A percentile compares a stretch with the other conserved stretches of the same genome.
Conservation (phyloP, 2,329 filamentous ascomycete species). For the Coleophoma crateriformis region DNA sequence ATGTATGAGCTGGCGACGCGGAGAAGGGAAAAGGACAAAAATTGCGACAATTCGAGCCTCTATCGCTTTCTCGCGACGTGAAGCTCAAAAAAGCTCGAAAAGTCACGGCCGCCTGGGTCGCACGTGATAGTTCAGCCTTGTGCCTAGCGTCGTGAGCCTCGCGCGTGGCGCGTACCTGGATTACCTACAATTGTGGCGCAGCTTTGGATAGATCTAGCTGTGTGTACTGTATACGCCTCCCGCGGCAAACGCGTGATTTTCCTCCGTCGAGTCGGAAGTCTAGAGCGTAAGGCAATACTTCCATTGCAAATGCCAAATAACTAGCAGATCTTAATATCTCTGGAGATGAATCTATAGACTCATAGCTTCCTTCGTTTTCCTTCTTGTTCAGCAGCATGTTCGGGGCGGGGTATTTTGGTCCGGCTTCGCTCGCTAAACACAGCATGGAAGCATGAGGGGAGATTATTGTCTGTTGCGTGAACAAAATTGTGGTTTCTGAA, state of each 20-base stretch:
- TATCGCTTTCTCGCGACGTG: conserved; percentile 10
- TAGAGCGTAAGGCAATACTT: too few relatives aligned
- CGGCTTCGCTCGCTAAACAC: neutral
- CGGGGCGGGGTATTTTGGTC: neutral
- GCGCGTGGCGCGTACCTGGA: too few relatives aligned
- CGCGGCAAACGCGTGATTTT: too few relatives aligned
- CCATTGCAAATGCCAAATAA: too few relatives aligned
- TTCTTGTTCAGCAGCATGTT: neutral
- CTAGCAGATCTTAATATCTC: too few relatives aligned
- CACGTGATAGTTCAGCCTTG: conserved; percentile 17
- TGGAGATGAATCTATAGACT: too few relatives aligned
- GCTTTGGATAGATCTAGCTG: too few relatives aligned
- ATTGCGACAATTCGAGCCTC: conserved; percentile 12
- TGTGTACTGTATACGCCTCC: too few relatives aligned
- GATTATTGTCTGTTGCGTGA: neutral
- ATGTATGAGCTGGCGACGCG: conserved; percentile 2
- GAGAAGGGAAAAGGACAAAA: neutral
- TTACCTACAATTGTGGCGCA: too few relatives aligned
- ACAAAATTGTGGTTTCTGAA: neutral
- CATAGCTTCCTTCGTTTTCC: neutral
- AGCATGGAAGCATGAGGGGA: neutral
- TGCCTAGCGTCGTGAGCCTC: conserved; percentile 2
- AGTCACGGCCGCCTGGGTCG: neutral
- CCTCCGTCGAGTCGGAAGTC: too few relatives aligned
- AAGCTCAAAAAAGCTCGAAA: conserved; percentile 19